Base-by-base conservation (phyloP, 371 early-diverging fungal species). In the Mortierella sp. region DNA sequence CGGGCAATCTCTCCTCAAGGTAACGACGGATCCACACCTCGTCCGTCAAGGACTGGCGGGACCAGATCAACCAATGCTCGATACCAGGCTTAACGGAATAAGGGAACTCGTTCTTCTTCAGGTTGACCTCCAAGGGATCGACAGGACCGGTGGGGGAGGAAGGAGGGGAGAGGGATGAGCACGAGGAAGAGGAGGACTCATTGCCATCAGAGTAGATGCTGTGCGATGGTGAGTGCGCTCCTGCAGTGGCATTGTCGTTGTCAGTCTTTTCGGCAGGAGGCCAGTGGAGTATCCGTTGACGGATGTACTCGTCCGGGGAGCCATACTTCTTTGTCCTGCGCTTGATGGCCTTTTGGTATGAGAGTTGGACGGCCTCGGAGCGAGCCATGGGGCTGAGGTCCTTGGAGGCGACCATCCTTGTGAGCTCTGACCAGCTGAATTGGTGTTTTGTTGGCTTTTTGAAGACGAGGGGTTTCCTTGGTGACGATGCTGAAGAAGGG, bases 11-110 rank as follows among this genome's bases (percentile, higher is more conserved):
- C 72, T 86, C 87, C 57, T 80, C 73, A 8, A 86, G 78, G 74
- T 75, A 86, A 14, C 74, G 72, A 26, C 80, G 82, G 72, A 82
- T 86, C 87, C 87, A 86, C 8, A 74, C 74, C 71, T 82, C 83
- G 44, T 86, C 82, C 13, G 83, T 79, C 70, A 86, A 42, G 26
- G 80, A 71, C 6, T 73, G 75, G 1, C 78, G 77, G 24, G 87
- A 86, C 87, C 87, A 86, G 63, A 86, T 86, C 71, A 86, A 48
- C 87, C 87, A 86, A 44, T 86, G 87, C 68, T 86, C 87, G 13
- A 86, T 86, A 2, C 87, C 87, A 0, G 77, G 72, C 31, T 82
- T 70, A 78, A 86, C 80, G 28, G 87, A 86, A 58, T 86, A 86
- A 7, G 87, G 87, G 65, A 86, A 86, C 70, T 86, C 87, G 28